Evolutionary conservation across 306 rosid species (phyloP), one percentile per base, ranked within the genome.

Genomic region (Gillenia trifoliata): DNA sequence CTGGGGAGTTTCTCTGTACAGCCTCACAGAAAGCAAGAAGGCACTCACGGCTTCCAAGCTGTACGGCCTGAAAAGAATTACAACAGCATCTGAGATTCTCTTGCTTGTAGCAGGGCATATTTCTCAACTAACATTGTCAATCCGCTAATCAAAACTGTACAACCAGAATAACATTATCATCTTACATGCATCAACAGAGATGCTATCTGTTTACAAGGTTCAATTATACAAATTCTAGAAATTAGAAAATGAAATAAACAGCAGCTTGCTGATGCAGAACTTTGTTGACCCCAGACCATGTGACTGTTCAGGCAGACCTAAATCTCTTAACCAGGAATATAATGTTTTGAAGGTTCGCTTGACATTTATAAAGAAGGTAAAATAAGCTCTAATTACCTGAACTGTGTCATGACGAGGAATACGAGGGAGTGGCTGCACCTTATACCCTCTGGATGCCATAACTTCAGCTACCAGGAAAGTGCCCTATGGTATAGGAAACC

Each of bases 1-100:
- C 97, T 0, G 97, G 97, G 52, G 98, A 93, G 80, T 86, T 91
- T 85, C 94, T 87, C 79, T 93, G 98, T 70, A 93, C 97, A 76
- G 97, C 94, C 87, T 87, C 97, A 25, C 97, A 93, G 83, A 91
- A 93, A 54, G 94, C 88, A 55, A 93, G 94, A 75, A 93, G 94
- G 67, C 83, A 86, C 78, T 93, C 89, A 16, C 87, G 87, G 63
- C 83, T 93, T 82, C 92, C 91, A 19, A 93, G 96, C 77, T 88
- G 88, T 36, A 93, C 88, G 0, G 97, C 94, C 98, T 93, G 90
- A 83, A 71, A 64, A 61, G 66, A 54, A 80, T 74, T 45, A 67
- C 52, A 61, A 64, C 71, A 40, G 15, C 4, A 12, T 43, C 28
- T 78, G 29, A 64, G 59, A 4, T 19, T 22, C 50, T 36, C 36